Base-by-base conservation (phyloP, 495 filamentous ascomycete species). In the Penicillium angulare region DNA sequence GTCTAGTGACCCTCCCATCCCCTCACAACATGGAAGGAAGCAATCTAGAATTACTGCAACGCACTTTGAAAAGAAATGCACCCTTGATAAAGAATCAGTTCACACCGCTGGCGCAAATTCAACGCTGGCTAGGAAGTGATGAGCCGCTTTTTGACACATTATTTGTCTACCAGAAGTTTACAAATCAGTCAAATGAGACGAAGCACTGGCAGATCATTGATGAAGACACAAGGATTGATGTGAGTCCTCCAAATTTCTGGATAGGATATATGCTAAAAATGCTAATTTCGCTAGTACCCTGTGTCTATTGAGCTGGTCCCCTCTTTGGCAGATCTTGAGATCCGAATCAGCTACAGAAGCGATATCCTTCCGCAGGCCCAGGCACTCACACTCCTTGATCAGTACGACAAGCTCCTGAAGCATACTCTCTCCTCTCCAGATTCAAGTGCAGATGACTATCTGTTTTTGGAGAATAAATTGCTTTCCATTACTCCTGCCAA, bases 301-400 rank as follows among this genome's bases (percentile, higher is more conserved):
- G 63, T 90, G 3, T 91, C 89, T 0, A 63, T 95, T 5, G 89
- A 95, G 64, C 61, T 91, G 13, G 80, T 89, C 43, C 81, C 83
- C 5, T 54, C 60, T 3, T 34, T 44, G 3, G 63, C 59, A 1
- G 69, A 68, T 2, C 63, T 92, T 7, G 59, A 71, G 8, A 66
- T 89, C 7, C 78, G 79, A 17, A 56, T 90, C 26, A 88, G 82
- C n/a, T 84, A 83, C 53, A 73, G 75, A 47, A 66, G 75, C 27
- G 71, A 82, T 50, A 52, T 85, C 4, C 53, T 95, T 16, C 86
- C 89, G 1, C 24, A 39, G 12, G 69, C 81, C 39, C 89, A 92
- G 52, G 86, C 84, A 3, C 43, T 57, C 10, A 36, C 67, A 4
- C 57, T 73, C 12, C 38, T 74, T 31, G 42, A 52, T 6, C 71